Base-by-base conservation (phyloP, 192 early-diverging fungal genomes). In the Podila minutissima region DNA sequence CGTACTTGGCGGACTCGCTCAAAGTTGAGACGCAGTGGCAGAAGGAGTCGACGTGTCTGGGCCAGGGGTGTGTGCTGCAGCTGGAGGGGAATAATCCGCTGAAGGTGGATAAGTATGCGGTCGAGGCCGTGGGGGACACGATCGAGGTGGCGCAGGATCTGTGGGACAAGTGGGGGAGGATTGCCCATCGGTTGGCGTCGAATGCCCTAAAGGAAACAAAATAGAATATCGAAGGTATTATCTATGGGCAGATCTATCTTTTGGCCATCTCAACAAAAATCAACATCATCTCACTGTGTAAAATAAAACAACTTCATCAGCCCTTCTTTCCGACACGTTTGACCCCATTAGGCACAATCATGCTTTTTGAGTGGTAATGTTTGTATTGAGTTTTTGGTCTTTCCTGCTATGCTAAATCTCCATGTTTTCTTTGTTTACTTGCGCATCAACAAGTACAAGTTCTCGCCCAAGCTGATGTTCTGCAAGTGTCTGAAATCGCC, bases 381-480 rank as follows among this genome's bases (percentile, higher is more conserved):
- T 26, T 55, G n/a, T 7, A 22, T 26, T 55, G 2, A 19, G 20
- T 51, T 51, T n/a, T 51, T 29, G 29, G 29, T 29, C 10, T 8
- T 55, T 55, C 24, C 24, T 55, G 20, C 53, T 26, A 24, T 26
- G 6, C 24, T 24, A 0, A 9, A 55, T n/a, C 22, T 53, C n/a
- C 19, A 10, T 22, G 24, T 55, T 1, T 12, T 26, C 5, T 59
- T 57, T 37, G 10, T 58, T 19, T 88, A 91, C 83, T 89, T 88
- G 77, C 94, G 90, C 86, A 99, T 93, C 64, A 99, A 83, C 74
- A 98, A 84, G 74, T 98, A 99, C 49, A 98, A 68, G 72, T 94
- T 90, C 86, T 97, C 94, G 26, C 98, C 97, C 31, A 95, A 91
- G 64, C 87, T 88, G 69, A 99, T 85, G 81, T 91, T 91, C 66